These are phyloP conservation scores for Hanseniaspora lachancei DNA, from an alignment of 805 yeast genomes.

Conservation along the genomic window DNA sequence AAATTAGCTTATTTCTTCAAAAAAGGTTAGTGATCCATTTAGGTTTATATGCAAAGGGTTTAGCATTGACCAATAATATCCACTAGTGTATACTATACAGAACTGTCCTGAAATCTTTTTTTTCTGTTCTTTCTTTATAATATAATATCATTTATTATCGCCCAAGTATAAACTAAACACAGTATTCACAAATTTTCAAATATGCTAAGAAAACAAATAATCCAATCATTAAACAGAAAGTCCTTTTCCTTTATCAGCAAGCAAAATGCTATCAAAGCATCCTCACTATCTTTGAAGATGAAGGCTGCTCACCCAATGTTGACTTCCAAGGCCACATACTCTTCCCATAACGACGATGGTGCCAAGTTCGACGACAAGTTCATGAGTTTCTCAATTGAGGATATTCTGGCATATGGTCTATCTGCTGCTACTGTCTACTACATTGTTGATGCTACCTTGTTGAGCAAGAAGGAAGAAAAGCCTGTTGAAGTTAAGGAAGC, in stretches of 20 bases:
- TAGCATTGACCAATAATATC: too few relatives aligned
- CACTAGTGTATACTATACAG: too few relatives aligned
- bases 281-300: neutral
- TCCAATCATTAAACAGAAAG: neutral
- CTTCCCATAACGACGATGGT: neutral
- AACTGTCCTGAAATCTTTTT: too few relatives aligned
- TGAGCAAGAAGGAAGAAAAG: neutral
- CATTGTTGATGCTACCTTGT: neutral
- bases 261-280: neutral
- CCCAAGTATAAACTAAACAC: neutral
- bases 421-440: neutral
- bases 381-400: neutral
- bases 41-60: too few relatives aligned
- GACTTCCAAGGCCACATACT: neutral
- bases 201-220: neutral
- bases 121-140: neutral
- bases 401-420: neutral
- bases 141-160: neutral
- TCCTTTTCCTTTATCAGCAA: neutral
- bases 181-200: neutral
- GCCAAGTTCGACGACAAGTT: neutral
- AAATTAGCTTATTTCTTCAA: too few relatives aligned
- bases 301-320: neutral
- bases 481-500: slow-evolving; percentile 15
- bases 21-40: too few relatives aligned